These are phyloP conservation scores for Neophaeococcomyces aloes DNA, from an alignment of 2,329 filamentous ascomycete species.

Conservation along the genomic window DNA sequence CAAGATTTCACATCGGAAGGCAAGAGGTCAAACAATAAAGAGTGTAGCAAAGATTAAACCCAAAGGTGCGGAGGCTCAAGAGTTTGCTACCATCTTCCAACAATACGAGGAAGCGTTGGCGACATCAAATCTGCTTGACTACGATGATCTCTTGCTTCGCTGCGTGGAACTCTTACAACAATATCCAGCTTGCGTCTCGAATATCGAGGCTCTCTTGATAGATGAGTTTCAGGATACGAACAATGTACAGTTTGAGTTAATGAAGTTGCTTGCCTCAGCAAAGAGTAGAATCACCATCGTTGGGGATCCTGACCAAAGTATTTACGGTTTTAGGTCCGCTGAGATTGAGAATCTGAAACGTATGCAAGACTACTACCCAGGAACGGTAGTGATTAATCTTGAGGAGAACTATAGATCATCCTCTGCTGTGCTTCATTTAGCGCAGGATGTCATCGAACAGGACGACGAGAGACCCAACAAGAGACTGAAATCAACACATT, in stretches of 20 bases:
- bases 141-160: slow-evolving; percentile 78
- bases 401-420: slow-evolving; percentile 95
- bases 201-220: slow-evolving; percentile 82
- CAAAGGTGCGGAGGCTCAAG: slow-evolving; percentile 43
- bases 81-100: slow-evolving; percentile 56
- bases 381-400: slow-evolving; percentile 70
- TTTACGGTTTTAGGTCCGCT: slow-evolving; percentile 89
- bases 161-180: slow-evolving; percentile 68
- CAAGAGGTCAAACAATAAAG: slow-evolving; percentile 41
- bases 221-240: slow-evolving; percentile 99
- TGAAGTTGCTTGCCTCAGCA: slow-evolving; percentile 70
- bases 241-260: slow-evolving; percentile 84
- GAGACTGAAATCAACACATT: slow-evolving; percentile 66
- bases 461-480: slow-evolving; percentile 73
- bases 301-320: slow-evolving; percentile 93
- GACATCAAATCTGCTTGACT: slow-evolving; percentile 76
- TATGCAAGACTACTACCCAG: slow-evolving; percentile 64
- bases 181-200: slow-evolving; percentile 71
- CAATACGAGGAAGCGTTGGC: slow-evolving; percentile 70
- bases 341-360: slow-evolving; percentile 79
- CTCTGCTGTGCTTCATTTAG: slow-evolving; percentile 67
- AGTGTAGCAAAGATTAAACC: slow-evolving; percentile 28
- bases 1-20: slow-evolving; percentile 60
- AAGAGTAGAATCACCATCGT: slow-evolving; percentile 79
- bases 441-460: slow-evolving; percentile 81